phyloP scores from a whole-genome alignment of 2,329 filamentous ascomycete genomes.

The Fusarium bactridioides region DNA sequence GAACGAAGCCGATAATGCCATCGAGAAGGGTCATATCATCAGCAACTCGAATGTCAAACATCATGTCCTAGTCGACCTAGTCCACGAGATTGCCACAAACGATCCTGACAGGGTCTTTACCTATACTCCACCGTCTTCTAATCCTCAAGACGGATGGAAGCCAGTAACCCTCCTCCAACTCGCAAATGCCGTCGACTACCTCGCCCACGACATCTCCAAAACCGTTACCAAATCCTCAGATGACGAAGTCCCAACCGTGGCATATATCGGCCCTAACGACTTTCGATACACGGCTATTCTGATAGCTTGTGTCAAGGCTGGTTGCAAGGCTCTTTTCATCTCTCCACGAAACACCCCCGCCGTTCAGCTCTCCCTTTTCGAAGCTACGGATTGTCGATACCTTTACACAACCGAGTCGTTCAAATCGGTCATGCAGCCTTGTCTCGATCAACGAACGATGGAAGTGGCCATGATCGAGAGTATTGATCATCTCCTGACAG shows the following conservation, averaged over 20 bases:
- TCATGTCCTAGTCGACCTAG: not conserved
- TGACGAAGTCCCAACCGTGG: not conserved
- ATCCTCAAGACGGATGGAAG: not conserved
- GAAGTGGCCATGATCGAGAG: not conserved
- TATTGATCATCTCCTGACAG: not conserved
- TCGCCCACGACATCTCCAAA: not conserved
- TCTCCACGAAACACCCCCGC: not conserved
- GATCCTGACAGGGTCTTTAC: not conserved
- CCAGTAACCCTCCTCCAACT: not conserved
- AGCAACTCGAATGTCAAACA: not conserved
- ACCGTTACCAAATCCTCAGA: not conserved
- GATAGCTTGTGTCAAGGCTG: not conserved
- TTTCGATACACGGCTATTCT: not conserved
- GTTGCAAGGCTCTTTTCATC: conserved; percentile 1
- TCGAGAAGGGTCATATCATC: not conserved
- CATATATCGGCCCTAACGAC: not conserved
- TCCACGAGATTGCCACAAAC: not conserved
- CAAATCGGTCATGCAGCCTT: not conserved
- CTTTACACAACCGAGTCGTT: not conserved
- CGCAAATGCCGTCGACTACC: not conserved
- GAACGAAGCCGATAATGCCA: not conserved
- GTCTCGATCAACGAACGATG: not conserved
- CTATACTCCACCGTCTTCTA: not conserved
- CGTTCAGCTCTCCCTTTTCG: conserved; percentile 1
- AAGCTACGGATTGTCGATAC: not conserved